Percentiles rank a stretch among this genome's conserved stretches.
phyloP scores from a whole-genome alignment of 225 moss, liverwort and hornwort species.

The Physcomitrium patens region DNA sequence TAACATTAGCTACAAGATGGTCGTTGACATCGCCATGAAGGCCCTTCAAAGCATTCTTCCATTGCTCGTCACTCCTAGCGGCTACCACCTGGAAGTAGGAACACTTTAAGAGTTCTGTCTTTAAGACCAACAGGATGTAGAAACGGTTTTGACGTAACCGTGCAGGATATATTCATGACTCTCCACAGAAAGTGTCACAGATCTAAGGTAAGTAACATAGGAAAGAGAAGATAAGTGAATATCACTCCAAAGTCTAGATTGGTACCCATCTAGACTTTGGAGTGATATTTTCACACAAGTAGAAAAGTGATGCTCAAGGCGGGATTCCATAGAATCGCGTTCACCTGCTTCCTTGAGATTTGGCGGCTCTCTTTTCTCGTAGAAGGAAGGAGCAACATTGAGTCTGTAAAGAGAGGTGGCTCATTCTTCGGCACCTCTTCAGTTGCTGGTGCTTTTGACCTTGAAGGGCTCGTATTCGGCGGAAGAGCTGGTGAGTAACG shows the following conservation, averaged over 20 bases:
- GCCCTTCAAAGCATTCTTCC: constrained; percentile 32
- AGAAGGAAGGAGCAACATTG: constrained; percentile 6
- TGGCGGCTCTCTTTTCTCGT: constrained; percentile 26
- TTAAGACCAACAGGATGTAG: neutral
- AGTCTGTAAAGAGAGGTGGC: constrained; percentile 37
- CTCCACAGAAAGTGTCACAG: neutral
- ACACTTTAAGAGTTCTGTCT: constrained; percentile 18
- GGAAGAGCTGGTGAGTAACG: constrained; percentile 61
- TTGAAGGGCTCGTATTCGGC: constrained; percentile 69
- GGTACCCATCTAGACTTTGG: too few species aligned
- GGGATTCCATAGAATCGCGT: constrained; percentile 16
- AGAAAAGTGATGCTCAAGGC: constrained; percentile 1
- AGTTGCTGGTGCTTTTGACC: constrained; percentile 53
- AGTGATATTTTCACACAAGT: too few species aligned
- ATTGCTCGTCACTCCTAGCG: constrained; percentile 29
- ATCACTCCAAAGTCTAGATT: too few species aligned
- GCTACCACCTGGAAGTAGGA: constrained; percentile 37
- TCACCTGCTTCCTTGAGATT: constrained; percentile 53
- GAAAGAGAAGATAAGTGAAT: too few species aligned
- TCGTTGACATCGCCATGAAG: constrained; percentile 35
- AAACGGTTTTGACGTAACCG: neutral
- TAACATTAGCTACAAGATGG: constrained; percentile 36
- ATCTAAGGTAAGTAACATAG: too few species aligned
- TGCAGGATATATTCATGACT: neutral
- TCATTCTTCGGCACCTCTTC: constrained; percentile 56